Percentiles rank a stretch among this genome's conserved stretches.
Evolutionary conservation across 1,139 yeast species (phyloP).

Genomic region (Suhomyces bokatorum): DNA sequence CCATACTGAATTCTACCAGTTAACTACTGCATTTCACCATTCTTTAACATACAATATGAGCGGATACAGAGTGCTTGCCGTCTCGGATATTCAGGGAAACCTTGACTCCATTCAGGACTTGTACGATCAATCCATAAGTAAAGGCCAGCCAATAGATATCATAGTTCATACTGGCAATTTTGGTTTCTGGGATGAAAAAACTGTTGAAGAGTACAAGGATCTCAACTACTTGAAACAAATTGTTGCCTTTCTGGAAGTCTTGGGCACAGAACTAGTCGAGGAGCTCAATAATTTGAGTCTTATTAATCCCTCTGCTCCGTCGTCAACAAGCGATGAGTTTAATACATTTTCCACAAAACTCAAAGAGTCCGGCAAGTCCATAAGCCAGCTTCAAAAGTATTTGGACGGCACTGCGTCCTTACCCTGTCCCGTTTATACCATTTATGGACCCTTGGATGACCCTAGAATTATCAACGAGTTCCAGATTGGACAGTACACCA

Average conservation of each 20-base stretch:
- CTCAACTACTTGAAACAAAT: slow-evolving; percentile 60
- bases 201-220: slow-evolving; percentile 54
- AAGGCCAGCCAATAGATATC: slow-evolving; percentile 23
- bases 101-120: slow-evolving; percentile 23
- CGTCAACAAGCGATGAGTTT: slow-evolving; percentile 5
- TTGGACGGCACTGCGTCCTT: slow-evolving; percentile 48
- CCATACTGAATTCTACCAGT: too few relatives aligned
- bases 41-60: background rate
- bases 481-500: slow-evolving; percentile 49
- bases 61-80: slow-evolving; percentile 22
- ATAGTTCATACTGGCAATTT: slow-evolving; percentile 78
- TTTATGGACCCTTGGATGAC: slow-evolving; percentile 77
- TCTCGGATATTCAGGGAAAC: slow-evolving; percentile 41
- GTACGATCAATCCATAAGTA: slow-evolving; percentile 18
- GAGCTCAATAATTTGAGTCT: slow-evolving; percentile 49
- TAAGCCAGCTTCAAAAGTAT: slow-evolving; percentile 58
- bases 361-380: slow-evolving; percentile 29
- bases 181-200: slow-evolving; percentile 68
- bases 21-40: too few relatives aligned
- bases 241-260: slow-evolving; percentile 65
- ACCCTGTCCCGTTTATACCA: slow-evolving; percentile 70
- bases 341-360: slow-evolving; percentile 7
- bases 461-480: slow-evolving; percentile 63
- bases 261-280: slow-evolving; percentile 47
- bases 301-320: slow-evolving; percentile 22